Evolutionary conservation across 2,329 filamentous ascomycete species (phyloP).

Genomic region (Coleophoma eucalyptorum): DNA sequence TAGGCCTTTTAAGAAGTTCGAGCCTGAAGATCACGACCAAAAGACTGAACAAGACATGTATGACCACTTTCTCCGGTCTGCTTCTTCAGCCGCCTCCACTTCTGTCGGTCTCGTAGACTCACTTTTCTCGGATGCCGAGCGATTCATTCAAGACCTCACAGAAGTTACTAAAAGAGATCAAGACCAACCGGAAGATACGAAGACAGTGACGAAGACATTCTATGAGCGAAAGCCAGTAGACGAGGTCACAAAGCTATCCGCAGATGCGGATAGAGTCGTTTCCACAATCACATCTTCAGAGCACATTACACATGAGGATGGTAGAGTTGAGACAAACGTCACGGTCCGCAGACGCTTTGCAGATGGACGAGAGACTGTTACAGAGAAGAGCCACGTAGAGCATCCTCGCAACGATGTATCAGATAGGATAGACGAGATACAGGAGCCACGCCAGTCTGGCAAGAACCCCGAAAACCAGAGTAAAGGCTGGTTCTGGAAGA

Average conservation of each 20-base stretch:
- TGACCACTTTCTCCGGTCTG: constrained; percentile 16
- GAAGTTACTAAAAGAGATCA: background rate
- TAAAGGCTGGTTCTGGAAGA: background rate
- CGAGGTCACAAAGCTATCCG: background rate
- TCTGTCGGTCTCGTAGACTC: background rate
- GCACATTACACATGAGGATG: constrained; percentile 18
- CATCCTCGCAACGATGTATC: constrained; percentile 1
- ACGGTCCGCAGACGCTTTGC: constrained; percentile 20
- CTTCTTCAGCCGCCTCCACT: constrained; percentile 1
- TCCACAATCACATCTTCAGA: constrained; percentile 18
- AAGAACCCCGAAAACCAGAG: background rate
- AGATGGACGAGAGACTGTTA: constrained; percentile 19
- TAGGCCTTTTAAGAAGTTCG: background rate
- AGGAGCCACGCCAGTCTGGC: too few species aligned
- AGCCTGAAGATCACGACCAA: background rate
- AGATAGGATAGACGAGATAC: too few species aligned
- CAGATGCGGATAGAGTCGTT: constrained; percentile 14
- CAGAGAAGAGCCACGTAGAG: constrained; percentile 16
- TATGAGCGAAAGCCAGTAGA: background rate
- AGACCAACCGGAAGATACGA: background rate
- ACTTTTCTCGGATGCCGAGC: constrained; percentile 1
- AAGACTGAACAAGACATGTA: constrained; percentile 26
- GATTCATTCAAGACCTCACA: constrained; percentile 1
- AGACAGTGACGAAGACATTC: background rate
- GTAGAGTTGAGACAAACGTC: constrained; percentile 19